Percentiles rank a stretch among this genome's conserved stretches.
Conservation (phyloP, 129 eudicot genomes). For the Artemisia tridentata region DNA sequence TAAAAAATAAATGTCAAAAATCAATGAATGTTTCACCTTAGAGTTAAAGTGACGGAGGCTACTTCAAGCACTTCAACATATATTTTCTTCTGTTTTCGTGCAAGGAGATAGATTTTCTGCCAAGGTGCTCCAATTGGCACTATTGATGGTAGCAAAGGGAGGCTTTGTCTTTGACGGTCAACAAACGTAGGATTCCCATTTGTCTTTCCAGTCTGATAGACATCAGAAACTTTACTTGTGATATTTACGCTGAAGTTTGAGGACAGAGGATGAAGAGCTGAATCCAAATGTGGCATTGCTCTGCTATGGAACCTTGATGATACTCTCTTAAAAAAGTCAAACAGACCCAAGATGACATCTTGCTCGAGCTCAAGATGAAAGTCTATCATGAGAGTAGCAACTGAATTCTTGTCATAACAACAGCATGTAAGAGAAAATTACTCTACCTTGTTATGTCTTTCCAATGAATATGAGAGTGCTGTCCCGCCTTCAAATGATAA, state of each 20-base stretch:
- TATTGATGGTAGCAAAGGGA: conserved; percentile 43
- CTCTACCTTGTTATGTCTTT: conserved; percentile 68
- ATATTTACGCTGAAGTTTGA: conserved; percentile 40
- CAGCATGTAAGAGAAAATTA: not conserved
- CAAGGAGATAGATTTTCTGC: conserved; percentile 79
- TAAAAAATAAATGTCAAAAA: conserved; percentile 4
- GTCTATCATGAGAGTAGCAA: conserved; percentile 25
- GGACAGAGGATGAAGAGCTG: conserved; percentile 40
- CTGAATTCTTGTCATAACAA: not conserved
- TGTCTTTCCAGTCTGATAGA: conserved; percentile 27
- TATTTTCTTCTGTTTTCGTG: conserved; percentile 83
- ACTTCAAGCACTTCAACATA: conserved; percentile 76
- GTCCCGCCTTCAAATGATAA: conserved; percentile 52
- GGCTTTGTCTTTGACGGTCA: conserved; percentile 28
- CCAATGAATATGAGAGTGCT: conserved; percentile 81
- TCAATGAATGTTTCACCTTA: conserved; percentile 51
- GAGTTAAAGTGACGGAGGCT: conserved; percentile 78
- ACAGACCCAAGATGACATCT: conserved; percentile 76
- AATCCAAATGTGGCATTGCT: conserved; percentile 33
- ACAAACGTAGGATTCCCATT: conserved; percentile 30
- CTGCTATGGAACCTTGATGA: conserved; percentile 57
- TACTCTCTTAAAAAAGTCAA: conserved; percentile 54
- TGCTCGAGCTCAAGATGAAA: conserved; percentile 90
- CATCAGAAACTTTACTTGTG: conserved; percentile 24
- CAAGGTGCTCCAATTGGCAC: conserved; percentile 98